These are phyloP conservation scores for Hypomontagnella monticulosa DNA, from an alignment of 495 filamentous ascomycete genomes.

Conservation along the genomic window DNA sequence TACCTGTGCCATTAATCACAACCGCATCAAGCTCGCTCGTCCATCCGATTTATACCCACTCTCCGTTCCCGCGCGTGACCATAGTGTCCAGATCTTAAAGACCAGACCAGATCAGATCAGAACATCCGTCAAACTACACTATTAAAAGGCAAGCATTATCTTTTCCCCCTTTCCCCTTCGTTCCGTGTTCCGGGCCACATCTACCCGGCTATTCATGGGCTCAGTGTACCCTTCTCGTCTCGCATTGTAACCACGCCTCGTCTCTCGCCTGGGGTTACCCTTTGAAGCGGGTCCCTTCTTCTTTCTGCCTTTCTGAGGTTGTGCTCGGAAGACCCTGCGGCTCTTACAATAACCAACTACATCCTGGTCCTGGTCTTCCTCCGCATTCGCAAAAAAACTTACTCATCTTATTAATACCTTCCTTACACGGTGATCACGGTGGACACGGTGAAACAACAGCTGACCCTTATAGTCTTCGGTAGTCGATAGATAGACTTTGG, in stretches of 20 bases:
- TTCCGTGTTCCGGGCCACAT: not conserved
- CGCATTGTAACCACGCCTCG: conserved; percentile 15
- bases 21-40: not conserved
- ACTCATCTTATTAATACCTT: conserved; percentile 24
- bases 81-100: conserved; percentile 19
- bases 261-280: conserved; percentile 22
- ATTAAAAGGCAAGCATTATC: conserved; percentile 35
- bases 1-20: conserved; percentile 28
- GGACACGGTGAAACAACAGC: not conserved
- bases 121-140: conserved; percentile 9
- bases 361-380: conserved; percentile 18
- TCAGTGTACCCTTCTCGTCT: conserved; percentile 12
- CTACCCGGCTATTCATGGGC: not conserved
- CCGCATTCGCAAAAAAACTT: conserved; percentile 17
- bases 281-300: conserved; percentile 4
- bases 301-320: conserved; percentile 4
- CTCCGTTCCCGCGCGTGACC: conserved; percentile 27
- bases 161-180: not conserved
- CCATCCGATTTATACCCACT: conserved; percentile 15
- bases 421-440: conserved; percentile 8
- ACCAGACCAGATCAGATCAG: not conserved
- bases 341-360: conserved; percentile 33
- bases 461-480: conserved; percentile 20
- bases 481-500: conserved; percentile 31
- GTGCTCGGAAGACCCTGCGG: conserved; percentile 30